Evolutionary conservation across 164 flowering plant genomes (phyloP), one percentile per base, ranked within the genome.

Genomic region (Buxus sempervirens): DNA sequence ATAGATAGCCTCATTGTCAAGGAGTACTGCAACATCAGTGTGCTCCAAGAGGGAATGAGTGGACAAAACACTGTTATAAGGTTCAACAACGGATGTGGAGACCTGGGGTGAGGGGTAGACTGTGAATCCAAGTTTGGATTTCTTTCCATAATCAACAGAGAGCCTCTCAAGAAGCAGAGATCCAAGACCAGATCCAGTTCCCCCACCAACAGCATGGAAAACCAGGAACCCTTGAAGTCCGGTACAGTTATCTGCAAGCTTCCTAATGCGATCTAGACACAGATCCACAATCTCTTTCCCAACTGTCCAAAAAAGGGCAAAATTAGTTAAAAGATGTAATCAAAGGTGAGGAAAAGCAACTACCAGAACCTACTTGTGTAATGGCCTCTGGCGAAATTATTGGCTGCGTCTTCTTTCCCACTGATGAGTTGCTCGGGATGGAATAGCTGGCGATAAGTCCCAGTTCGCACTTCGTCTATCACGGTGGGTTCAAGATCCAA

Each of bases 131-230:
- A 84, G n/a, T n/a, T n/a, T n/a, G n/a, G n/a, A n/a, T n/a, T n/a
- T n/a, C n/a, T n/a, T n/a, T n/a, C n/a, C n/a, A 24, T 87, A 87
- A 59, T 83, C 91, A 8, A 87, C 91, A 4, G 91, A 87, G 12
- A 87, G 83, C 67, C 92, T 77, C 60, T 88, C 92, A 4, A 88
- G 75, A 19, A 88, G 73, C 25, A 88, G 76, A 63, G 92, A 86
- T 0, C 92, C 92, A 32, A 88, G 82, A 5, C 92, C 90, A 36
- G 92, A 88, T 5, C 91, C 91, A 36, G 91, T 87, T 12, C 91
- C 91, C 22, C 91, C 91, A 49, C 91, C 91, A 27, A 86, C 89
- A 26, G 91, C 89, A 66, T 87, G 81, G 77, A 87, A 87, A 2
- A 87, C 91, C 64, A 88, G 68, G 68, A 88, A 88, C 13, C 92